Percentiles rank a stretch among this genome's conserved stretches.
These are phyloP conservation scores for Ceratocystis alfenasii DNA, from an alignment of 2,329 filamentous ascomycete genomes.

Conservation along the genomic window DNA sequence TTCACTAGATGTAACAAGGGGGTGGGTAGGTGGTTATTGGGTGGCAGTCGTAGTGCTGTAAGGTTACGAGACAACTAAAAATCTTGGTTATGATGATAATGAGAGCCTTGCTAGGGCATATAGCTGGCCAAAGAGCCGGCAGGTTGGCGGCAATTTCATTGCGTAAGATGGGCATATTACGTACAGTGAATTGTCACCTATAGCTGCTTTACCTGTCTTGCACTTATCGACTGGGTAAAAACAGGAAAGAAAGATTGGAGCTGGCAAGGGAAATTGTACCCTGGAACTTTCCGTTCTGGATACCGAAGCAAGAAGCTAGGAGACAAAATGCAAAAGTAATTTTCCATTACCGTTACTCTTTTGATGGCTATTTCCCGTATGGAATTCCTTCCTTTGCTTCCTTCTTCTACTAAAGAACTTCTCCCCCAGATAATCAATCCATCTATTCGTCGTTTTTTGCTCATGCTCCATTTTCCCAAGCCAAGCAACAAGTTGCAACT, in stretches of 20 bases:
- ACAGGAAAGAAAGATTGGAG: not conserved
- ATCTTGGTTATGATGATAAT: not conserved
- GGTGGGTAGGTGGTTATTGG: not conserved
- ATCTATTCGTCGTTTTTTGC: not conserved
- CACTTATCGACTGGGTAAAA: not conserved
- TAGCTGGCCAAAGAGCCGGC: not conserved
- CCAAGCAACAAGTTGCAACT: not conserved
- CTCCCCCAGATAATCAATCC: not conserved
- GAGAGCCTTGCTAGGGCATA: not conserved
- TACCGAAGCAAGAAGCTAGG: not conserved
- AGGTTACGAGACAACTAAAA: not conserved
- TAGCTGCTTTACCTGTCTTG: not conserved
- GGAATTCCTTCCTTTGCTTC: not conserved
- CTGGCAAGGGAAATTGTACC: not conserved
- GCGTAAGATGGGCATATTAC: not conserved
- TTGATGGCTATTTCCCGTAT: not conserved
- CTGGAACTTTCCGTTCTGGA: not conserved
- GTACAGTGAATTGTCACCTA: slow-evolving; percentile 2
- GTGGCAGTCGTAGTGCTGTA: not conserved
- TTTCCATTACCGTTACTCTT: not conserved
- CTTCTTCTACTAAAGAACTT: slow-evolving; percentile 2
- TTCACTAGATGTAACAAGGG: not conserved
- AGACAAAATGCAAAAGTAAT: not conserved
- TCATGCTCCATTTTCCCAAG: not conserved
- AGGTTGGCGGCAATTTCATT: not conserved